Evolutionary conservation across 148 eudicot genomes (phyloP).

Genomic region (Tetragonia tetragonoides): DNA sequence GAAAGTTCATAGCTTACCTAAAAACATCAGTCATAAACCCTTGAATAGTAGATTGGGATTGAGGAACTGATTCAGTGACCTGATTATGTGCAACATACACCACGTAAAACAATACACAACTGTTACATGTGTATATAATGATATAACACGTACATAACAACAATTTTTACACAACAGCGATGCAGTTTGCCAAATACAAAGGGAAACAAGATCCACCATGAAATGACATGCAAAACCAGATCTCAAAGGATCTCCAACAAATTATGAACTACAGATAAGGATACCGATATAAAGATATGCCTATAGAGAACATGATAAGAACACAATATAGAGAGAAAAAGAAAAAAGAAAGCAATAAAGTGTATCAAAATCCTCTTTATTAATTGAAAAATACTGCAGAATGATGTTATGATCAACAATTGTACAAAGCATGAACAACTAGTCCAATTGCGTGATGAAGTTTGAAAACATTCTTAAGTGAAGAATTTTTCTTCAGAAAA

Average conservation of each 20-base stretch:
- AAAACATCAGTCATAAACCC: conserved; percentile 51
- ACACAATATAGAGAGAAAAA: neutral
- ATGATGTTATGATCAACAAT: neutral
- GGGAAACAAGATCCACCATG: neutral
- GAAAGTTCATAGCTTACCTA: conserved; percentile 37
- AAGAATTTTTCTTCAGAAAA: neutral
- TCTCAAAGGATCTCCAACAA: neutral
- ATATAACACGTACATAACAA: neutral
- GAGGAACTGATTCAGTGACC: conserved; percentile 26
- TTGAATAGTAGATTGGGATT: conserved; percentile 42
- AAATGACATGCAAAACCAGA: neutral
- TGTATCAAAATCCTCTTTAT: neutral
- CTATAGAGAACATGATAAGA: neutral
- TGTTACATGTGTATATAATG: neutral
- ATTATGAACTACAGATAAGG: neutral
- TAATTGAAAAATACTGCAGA: neutral
- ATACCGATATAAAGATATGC: too few relatives aligned
- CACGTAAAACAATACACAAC: neutral
- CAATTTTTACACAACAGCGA: neutral
- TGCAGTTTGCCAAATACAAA: neutral
- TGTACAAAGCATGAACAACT: neutral
- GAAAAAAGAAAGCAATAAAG: neutral
- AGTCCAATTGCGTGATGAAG: neutral
- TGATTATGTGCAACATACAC: neutral
- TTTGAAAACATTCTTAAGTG: neutral